Percentiles rank a stretch among this genome's conserved stretches.
Conservation (phyloP, 1,284 basidiomycete genomes). For the Melampsora larici-populina region DNA sequence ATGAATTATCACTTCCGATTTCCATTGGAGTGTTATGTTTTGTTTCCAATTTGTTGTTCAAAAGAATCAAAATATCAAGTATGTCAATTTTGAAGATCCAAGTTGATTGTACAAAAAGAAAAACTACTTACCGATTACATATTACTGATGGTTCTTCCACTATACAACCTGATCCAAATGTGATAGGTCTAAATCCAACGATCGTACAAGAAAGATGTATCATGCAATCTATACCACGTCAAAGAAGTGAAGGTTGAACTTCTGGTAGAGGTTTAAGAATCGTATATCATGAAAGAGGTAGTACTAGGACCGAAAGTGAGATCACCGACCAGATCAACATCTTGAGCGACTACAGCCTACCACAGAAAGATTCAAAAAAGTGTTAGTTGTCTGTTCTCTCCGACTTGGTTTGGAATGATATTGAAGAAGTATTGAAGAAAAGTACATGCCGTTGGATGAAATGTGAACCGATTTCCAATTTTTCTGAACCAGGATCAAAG, state of each 20-base stretch:
- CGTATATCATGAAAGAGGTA: too few species aligned
- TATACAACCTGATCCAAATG: slow-evolving; percentile 40
- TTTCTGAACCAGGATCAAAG: slow-evolving; percentile 26
- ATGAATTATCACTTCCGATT: slow-evolving; percentile 27
- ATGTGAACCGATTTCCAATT: slow-evolving; percentile 35
- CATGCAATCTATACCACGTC: slow-evolving; percentile 42
- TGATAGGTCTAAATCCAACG: slow-evolving; percentile 32
- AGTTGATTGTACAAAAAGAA: background rate
- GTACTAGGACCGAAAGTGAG: slow-evolving; percentile 38
- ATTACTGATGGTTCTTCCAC: slow-evolving; percentile 39
- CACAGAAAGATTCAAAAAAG: background rate
- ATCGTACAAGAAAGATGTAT: slow-evolving; percentile 35
- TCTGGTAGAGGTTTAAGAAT: too few species aligned
- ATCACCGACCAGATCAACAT: slow-evolving; percentile 36
- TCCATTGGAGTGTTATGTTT: slow-evolving; percentile 21
- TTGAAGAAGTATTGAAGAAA: background rate
- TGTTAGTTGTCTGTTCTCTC: background rate
- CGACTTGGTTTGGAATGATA: background rate
- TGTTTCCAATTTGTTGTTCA: background rate
- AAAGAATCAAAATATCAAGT: too few species aligned
- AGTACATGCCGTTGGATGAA: slow-evolving; percentile 28
- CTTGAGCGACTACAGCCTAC: slow-evolving; percentile 33
- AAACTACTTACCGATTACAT: slow-evolving; percentile 25
- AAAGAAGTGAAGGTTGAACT: too few species aligned
- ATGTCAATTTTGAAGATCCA: background rate